Percentiles rank a stretch among this genome's conserved stretches.
These are phyloP conservation scores for Alternaria longipes DNA, from an alignment of 2,329 filamentous ascomycete genomes.

Conservation along the genomic window DNA sequence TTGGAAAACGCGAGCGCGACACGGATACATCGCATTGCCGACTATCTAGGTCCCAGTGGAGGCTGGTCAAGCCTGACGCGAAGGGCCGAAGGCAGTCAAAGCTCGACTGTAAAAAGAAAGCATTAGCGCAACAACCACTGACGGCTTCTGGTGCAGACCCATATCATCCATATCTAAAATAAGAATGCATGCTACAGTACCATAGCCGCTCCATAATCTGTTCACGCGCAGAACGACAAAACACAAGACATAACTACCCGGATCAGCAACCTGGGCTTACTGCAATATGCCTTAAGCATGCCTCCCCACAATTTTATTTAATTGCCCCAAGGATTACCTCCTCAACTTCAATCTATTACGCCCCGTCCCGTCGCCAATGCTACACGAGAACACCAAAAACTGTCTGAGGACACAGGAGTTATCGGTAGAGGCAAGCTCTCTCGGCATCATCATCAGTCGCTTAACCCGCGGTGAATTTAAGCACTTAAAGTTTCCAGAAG, in stretches of 20 bases:
- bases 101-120: not conserved
- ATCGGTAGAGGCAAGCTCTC: not conserved
- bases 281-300: not conserved
- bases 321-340: not conserved
- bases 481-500: not conserved
- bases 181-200: not conserved
- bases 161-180: not conserved
- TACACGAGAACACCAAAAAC: not conserved
- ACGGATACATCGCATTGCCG: not conserved
- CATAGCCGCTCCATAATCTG: not conserved
- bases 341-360: conserved; percentile 8
- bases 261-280: not conserved
- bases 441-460: not conserved
- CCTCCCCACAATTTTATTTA: conserved; percentile 1
- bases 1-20: conserved; percentile 1
- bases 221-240: no score
- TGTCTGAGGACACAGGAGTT: not conserved
- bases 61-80: not conserved
- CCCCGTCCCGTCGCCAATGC: not conserved
- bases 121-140: not conserved
- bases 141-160: not conserved
- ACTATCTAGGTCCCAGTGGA: not conserved
- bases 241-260: not conserved
- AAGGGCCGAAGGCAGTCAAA: not conserved
- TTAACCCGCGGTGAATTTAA: not conserved